These are phyloP conservation scores for Phytophthora syringae DNA, from an alignment of 352 stramenopile genomes.

Conservation along the genomic window DNA sequence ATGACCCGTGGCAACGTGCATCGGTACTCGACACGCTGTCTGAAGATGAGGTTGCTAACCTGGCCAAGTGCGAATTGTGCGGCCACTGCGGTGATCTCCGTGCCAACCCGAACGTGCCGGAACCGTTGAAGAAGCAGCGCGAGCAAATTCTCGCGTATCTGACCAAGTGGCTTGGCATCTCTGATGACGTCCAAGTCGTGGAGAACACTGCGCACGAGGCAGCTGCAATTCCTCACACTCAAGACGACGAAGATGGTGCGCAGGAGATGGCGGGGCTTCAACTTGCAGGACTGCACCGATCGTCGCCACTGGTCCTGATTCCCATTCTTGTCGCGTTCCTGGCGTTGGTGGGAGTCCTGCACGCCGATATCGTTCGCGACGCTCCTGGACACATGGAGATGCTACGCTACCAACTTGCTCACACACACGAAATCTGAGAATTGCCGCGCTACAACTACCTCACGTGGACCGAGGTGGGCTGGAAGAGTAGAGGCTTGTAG, in stretches of 20 bases:
- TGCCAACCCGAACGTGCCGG: conserved; percentile 49
- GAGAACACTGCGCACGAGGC: conserved; percentile 23
- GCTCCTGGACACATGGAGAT: conserved; percentile 37
- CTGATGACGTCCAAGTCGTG: conserved; percentile 9
- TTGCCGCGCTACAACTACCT: conserved; percentile 11
- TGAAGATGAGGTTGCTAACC: conserved; percentile 65
- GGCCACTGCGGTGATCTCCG: conserved; percentile 84
- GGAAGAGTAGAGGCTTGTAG: conserved; percentile 12
- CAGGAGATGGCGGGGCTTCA: conserved; percentile 31
- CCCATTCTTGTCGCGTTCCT: conserved; percentile 65
- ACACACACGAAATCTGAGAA: conserved; percentile 35
- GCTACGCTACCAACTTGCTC: conserved; percentile 50
- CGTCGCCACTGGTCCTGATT: conserved; percentile 74
- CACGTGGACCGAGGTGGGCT: neutral
- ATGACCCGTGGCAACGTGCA: conserved; percentile 88
- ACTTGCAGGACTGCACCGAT: conserved; percentile 39
- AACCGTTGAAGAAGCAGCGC: conserved; percentile 72
- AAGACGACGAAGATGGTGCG: conserved; percentile 27
- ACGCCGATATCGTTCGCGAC: conserved; percentile 63
- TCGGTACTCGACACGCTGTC: conserved; percentile 67
- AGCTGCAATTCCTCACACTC: conserved; percentile 4
- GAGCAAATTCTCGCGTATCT: conserved; percentile 71
- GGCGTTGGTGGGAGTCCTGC: conserved; percentile 57
- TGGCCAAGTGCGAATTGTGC: conserved; percentile 82
- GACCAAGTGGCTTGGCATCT: conserved; percentile 58